Evolutionary conservation across 768 basidiomycete species (phyloP), one percentile per base, ranked within the genome.

Genomic region (Auriscalpium orientale): DNA sequence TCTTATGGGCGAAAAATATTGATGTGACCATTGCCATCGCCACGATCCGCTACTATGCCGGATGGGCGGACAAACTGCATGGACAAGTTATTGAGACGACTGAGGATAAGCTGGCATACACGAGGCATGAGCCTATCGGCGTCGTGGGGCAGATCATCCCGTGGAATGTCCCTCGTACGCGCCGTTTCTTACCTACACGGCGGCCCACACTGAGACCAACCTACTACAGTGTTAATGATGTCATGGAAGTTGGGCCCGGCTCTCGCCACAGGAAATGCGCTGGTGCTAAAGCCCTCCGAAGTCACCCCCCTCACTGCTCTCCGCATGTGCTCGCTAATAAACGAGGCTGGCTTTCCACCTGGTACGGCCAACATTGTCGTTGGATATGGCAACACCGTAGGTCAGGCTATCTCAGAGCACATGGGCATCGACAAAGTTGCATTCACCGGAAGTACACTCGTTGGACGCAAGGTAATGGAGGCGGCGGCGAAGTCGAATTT

Each of bases 11-110:
- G 10, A 79, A 74, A 56, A 68, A 64, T 18, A 68, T 63, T 0
- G 89, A 90, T 60, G 66, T 89, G 3, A 62, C 64, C 0, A 69
- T 69, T 52, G 68, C 79, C 0, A 74, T 84, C 56, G 71, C 67
- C 21, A 73, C 74, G 35, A 68, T 92, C 61, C 76, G 81, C 36
- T 95, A 95, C 72, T 98, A 88, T 64, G 90, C 84, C 48, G 94
- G 93, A 15, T 90, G 90, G 85, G 89, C 91, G 21, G 93, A 94
- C 74, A 95, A 95, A 72, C 71, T 87, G 51, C 73, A 78, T 5
- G 90, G 89, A 5, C 80, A 89, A 67, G 83, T 82, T 6, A 83
- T 91, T 66, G 89, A 92, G 72, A 81, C 69, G 62, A 69, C 60
- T 36, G 67, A 67, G 58, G 61, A 54, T 20, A 83, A 81, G 70